phyloP scores from a whole-genome alignment of 2,329 filamentous ascomycete genomes.

The Bipolaris bicolor region DNA sequence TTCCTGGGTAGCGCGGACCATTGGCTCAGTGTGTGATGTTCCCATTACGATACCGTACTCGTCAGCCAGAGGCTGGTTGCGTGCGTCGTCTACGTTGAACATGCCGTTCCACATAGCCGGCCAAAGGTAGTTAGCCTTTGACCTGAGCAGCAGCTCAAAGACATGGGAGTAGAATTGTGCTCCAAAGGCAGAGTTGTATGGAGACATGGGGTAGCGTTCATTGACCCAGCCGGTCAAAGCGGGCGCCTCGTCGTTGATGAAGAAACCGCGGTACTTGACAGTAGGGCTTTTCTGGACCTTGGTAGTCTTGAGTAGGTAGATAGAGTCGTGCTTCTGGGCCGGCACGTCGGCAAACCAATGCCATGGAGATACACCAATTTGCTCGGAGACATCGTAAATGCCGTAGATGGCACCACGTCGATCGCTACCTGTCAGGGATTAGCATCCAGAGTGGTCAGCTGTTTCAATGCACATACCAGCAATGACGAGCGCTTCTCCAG shows the following conservation, averaged over 20 bases:
- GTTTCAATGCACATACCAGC: conserved; percentile 52
- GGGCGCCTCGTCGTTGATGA: conserved; percentile 74
- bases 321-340: conserved; percentile 56
- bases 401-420: conserved; percentile 72
- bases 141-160: conserved; percentile 72
- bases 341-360: conserved; percentile 72
- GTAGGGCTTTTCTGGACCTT: conserved; percentile 66
- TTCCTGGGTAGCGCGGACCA: conserved; percentile 65
- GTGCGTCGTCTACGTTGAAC: conserved; percentile 73
- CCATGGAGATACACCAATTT: conserved; percentile 75
- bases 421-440: conserved; percentile 57
- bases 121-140: conserved; percentile 78
- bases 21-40: conserved; percentile 75
- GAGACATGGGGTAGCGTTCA: conserved; percentile 57
- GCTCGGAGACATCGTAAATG: conserved; percentile 73
- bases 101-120: conserved; percentile 74
- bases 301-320: conserved; percentile 61
- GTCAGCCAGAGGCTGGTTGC: conserved; percentile 72
- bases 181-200: conserved; percentile 55
- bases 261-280: conserved; percentile 72
- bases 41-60: conserved; percentile 77
- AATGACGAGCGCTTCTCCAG: conserved; percentile 67
- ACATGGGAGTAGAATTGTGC: conserved; percentile 71
- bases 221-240: conserved; percentile 71
- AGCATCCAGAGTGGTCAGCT: neutral